Conservation (phyloP, 2,329 filamentous ascomycete species). For the Metarhizium brunneum region DNA sequence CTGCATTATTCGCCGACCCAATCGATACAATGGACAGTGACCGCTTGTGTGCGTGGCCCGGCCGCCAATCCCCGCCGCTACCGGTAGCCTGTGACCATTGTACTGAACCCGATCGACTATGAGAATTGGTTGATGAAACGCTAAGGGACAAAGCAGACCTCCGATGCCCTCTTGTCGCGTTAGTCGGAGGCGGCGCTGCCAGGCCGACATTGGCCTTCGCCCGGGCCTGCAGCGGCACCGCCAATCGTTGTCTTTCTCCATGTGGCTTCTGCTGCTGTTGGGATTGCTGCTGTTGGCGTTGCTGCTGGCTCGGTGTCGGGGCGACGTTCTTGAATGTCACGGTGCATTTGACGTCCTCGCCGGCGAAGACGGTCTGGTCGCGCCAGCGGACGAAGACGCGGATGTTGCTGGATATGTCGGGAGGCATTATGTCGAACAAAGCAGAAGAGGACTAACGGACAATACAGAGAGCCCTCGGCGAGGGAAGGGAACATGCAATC, state of each 20-base stretch:
- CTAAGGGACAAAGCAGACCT: constrained; percentile 56
- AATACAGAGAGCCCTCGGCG: constrained; percentile 17
- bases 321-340: constrained; percentile 92
- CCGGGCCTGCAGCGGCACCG: constrained; percentile 34
- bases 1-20: constrained; percentile 43
- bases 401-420: constrained; percentile 57
- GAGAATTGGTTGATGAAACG: constrained; percentile 35
- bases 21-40: constrained; percentile 79
- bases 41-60: constrained; percentile 57
- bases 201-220: constrained; percentile 33
- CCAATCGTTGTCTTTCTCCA: constrained; percentile 25
- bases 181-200: constrained; percentile 33
- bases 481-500: constrained; percentile 17
- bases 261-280: constrained; percentile 14
- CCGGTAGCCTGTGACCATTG: constrained; percentile 33
- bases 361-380: constrained; percentile 89
- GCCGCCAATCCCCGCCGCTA: constrained; percentile 18
- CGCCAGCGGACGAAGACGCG: constrained; percentile 94
- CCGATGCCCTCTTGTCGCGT: constrained; percentile 47
- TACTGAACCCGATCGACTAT: constrained; percentile 35
- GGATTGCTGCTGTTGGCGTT: constrained; percentile 13
- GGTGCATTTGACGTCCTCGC: constrained; percentile 89
- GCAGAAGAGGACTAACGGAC: constrained; percentile 11
- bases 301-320: constrained; percentile 29
- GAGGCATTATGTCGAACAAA: constrained; percentile 29